Evolutionary conservation across 306 rosid species (phyloP).

Genomic region (Trifolium repens): DNA sequence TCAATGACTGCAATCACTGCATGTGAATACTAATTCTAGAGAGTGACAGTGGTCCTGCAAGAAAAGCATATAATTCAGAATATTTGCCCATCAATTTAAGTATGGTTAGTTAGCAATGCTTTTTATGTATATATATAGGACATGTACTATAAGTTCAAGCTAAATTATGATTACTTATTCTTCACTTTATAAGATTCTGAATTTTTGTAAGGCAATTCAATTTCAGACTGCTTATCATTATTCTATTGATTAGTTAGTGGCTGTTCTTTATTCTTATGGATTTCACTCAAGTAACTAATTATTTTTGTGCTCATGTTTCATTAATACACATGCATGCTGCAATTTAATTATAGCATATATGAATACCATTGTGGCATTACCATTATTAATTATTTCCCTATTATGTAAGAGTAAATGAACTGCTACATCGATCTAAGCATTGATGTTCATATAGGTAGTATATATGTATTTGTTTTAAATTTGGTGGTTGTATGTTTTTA

Average conservation of each 20-base stretch:
- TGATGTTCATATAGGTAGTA: not conserved
- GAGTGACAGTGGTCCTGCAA: conserved; percentile 43
- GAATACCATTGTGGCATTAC: not conserved
- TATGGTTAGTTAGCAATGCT: conserved; percentile 14
- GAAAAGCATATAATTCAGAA: not conserved
- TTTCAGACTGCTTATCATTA: not conserved
- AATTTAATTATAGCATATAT: not conserved
- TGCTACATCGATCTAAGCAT: conserved; percentile 23
- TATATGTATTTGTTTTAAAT: not conserved
- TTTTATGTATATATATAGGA: not conserved
- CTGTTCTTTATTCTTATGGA: not conserved
- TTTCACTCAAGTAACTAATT: conserved; percentile 1
- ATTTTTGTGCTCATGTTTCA: conserved; percentile 2
- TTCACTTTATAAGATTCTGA: conserved; percentile 9
- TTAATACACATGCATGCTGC: not conserved
- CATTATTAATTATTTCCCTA: conserved; percentile 7
- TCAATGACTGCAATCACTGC: not conserved
- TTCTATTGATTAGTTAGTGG: not conserved
- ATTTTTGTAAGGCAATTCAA: not conserved
- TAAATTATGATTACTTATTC: conserved; percentile 7
- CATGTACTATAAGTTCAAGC: conserved; percentile 3
- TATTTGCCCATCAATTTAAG: not conserved
- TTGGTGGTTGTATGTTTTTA: conserved; percentile 33
- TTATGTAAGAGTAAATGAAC: conserved; percentile 5
- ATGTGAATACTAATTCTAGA: conserved; percentile 37